Percentiles rank a stretch among this genome's conserved stretches.
Conservation (phyloP, 2,329 filamentous ascomycete species). For the Pseudocercospora vitis region DNA sequence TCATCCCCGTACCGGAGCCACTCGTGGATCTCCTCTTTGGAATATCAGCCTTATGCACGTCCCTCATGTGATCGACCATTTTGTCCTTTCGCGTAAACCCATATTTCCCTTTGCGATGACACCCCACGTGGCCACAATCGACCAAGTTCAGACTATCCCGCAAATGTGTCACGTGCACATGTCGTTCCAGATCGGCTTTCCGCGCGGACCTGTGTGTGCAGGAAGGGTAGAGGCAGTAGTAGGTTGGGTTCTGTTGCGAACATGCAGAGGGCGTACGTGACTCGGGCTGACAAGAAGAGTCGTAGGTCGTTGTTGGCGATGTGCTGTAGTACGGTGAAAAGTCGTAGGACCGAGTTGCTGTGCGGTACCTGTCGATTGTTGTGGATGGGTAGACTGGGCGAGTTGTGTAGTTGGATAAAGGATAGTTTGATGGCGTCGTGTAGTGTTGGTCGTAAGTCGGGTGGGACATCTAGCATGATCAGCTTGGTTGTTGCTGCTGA, state of each 20-base stretch:
- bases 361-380: not conserved
- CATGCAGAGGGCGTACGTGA: not conserved
- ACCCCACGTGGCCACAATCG: slow-evolving; percentile 47
- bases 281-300: not conserved
- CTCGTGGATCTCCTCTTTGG: slow-evolving; percentile 35
- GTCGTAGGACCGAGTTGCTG: not conserved
- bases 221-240: slow-evolving; percentile 10
- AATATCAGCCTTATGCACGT: slow-evolving; percentile 54
- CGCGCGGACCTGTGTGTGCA: slow-evolving; percentile 39
- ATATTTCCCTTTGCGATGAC: slow-evolving; percentile 45
- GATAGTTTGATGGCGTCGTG: not conserved
- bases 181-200: slow-evolving; percentile 52
- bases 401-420: not conserved
- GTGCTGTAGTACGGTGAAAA: slow-evolving; percentile 1
- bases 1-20: not conserved
- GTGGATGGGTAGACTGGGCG: slow-evolving; percentile 1
- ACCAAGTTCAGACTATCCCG: slow-evolving; percentile 37
- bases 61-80: slow-evolving; percentile 57
- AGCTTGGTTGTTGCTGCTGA: not conserved
- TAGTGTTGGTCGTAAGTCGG: not conserved
- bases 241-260: not conserved
- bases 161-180: slow-evolving; percentile 49
- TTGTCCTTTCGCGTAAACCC: slow-evolving; percentile 61
- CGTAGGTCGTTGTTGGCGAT: slow-evolving; percentile 2
- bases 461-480: slow-evolving; percentile 7